These are phyloP conservation scores for Geotrichum cucujoidarum DNA, from an alignment of 1,139 yeast species.

Conservation along the genomic window DNA sequence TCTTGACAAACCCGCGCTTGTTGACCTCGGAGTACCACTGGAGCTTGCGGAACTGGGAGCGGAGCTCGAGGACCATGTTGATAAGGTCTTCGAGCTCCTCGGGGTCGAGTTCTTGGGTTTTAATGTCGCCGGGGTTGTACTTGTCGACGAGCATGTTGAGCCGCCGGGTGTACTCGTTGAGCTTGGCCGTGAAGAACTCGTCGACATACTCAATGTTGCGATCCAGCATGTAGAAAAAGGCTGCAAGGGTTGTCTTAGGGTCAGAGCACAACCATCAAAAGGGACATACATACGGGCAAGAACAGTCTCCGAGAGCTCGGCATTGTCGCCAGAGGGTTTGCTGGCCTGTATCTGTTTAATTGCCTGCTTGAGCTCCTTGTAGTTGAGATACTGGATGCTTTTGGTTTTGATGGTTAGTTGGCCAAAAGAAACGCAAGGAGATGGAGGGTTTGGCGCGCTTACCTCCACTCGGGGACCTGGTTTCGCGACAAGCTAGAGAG, in stretches of 20 bases:
- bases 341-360: conserved; percentile 50
- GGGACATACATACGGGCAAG: conserved; percentile 29
- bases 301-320: conserved; percentile 23
- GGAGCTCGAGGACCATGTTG: conserved; percentile 67
- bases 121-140: conserved; percentile 22
- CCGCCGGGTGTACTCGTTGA: conserved; percentile 67
- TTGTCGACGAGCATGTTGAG: conserved; percentile 42
- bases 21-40: conserved; percentile 91
- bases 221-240: conserved; percentile 75
- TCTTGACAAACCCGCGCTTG: conserved; percentile 84
- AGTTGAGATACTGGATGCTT: conserved; percentile 66
- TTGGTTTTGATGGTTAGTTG: background rate
- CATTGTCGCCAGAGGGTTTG: background rate
- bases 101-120: conserved; percentile 36
- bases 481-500: conserved; percentile 54
- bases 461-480: conserved; percentile 90
- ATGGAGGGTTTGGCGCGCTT: conserved; percentile 17
- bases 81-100: conserved; percentile 79
- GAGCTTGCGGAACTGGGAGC: conserved; percentile 73
- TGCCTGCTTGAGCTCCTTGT: conserved; percentile 75
- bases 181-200: conserved; percentile 68
- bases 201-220: conserved; percentile 79
- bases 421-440: too few relatives aligned
- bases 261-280: conserved; percentile 33
- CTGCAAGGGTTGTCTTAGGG: conserved; percentile 25